phyloP scores from a whole-genome alignment of 306 rosid species.

The Fagus crenata region DNA sequence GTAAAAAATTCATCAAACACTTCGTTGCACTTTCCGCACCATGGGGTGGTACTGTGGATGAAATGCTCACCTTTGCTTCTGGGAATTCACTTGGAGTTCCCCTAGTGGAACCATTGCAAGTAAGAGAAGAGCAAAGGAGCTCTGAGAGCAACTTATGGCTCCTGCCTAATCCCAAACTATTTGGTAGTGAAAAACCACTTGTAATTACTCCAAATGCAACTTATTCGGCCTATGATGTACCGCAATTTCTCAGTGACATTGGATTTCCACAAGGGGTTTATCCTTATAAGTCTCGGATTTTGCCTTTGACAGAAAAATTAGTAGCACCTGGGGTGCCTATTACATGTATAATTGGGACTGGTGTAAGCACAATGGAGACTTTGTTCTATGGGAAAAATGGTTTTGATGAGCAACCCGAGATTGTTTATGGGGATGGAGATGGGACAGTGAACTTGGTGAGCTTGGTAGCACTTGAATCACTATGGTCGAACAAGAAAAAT shows the following conservation, averaged over 20 bases:
- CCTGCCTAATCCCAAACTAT: constrained; percentile 68
- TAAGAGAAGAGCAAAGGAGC: constrained; percentile 77
- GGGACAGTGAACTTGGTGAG: constrained; percentile 84
- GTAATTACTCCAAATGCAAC: constrained; percentile 47
- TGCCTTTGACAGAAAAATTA: constrained; percentile 45
- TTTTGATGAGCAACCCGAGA: constrained; percentile 67
- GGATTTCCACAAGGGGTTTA: constrained; percentile 61
- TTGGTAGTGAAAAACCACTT: constrained; percentile 37
- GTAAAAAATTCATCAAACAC: constrained; percentile 60
- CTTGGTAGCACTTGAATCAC: constrained; percentile 58
- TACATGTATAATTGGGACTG: constrained; percentile 69
- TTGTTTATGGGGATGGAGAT: constrained; percentile 75
- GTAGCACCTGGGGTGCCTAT: constrained; percentile 64
- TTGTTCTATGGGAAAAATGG: constrained; percentile 51
- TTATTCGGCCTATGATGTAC: constrained; percentile 57
- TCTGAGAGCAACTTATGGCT: constrained; percentile 88
- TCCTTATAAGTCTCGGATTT: constrained; percentile 58
- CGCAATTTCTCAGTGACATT: constrained; percentile 62
- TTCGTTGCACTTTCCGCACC: constrained; percentile 73
- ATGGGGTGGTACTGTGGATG: constrained; percentile 85
- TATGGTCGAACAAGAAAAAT: constrained; percentile 53
- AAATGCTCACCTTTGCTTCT: constrained; percentile 76
- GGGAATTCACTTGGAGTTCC: constrained; percentile 83
- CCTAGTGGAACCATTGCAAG: constrained; percentile 66
- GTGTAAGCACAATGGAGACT: constrained; percentile 60